A percentile compares a stretch with the other conserved stretches of the same genome.
phyloP scores from a whole-genome alignment of 2,329 filamentous ascomycete species.

The Aspergillus sp. region DNA sequence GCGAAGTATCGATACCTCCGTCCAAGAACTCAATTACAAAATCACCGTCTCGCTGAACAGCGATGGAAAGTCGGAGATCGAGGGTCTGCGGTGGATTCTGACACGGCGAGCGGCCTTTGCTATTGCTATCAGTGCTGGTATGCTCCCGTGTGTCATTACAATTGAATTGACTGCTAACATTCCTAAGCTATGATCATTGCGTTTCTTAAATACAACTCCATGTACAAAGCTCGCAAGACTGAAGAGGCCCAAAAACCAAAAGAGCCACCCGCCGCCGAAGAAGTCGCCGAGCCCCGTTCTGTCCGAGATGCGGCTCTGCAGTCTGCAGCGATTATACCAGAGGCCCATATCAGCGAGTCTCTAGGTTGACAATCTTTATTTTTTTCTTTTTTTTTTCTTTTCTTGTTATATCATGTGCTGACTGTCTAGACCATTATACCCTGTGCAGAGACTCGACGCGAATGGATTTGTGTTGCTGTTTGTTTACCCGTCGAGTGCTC shows the following conservation, averaged over 20 bases:
- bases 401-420: neutral
- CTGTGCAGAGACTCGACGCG: too few relatives aligned
- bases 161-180: conserved; percentile 6
- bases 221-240: conserved; percentile 15
- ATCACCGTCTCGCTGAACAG: conserved; percentile 85
- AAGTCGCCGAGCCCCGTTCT: conserved; percentile 18
- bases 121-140: conserved; percentile 44
- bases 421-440: too few relatives aligned
- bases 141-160: conserved; percentile 10
- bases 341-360: conserved; percentile 20
- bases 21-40: conserved; percentile 92
- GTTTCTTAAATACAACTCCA: conserved; percentile 35
- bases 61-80: conserved; percentile 84
- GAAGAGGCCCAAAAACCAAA: conserved; percentile 27
- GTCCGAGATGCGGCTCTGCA: conserved; percentile 9
- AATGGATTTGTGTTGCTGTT: too few relatives aligned
- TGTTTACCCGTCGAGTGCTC: too few relatives aligned
- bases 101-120: conserved; percentile 56
- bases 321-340: conserved; percentile 8
- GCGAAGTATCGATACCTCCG: conserved; percentile 71
- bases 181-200: conserved; percentile 38
- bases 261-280: conserved; percentile 24
- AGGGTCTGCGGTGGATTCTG: conserved; percentile 79
- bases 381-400: conserved; percentile 2
- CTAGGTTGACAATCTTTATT: conserved; percentile 15